A percentile compares a stretch with the other conserved stretches of the same genome.
phyloP scores from a whole-genome alignment of 768 basidiomycete species.

The Artomyces pyxidatus region DNA sequence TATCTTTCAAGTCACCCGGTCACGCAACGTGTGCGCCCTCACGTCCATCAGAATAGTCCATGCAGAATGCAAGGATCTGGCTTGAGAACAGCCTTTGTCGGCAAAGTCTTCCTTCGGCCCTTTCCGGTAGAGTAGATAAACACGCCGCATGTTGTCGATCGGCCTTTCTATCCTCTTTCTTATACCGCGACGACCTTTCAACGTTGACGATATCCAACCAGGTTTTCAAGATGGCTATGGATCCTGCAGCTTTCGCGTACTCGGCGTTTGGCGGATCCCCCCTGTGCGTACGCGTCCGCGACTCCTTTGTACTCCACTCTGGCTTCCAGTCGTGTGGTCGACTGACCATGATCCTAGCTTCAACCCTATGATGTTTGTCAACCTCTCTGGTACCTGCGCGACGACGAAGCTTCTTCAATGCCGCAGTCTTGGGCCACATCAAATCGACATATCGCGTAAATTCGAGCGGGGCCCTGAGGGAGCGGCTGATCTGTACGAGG shows the following conservation, averaged over 20 bases:
- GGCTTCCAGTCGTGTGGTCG: not conserved
- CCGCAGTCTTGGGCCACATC: slow-evolving; percentile 20
- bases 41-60: no score
- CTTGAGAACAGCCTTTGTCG: no score
- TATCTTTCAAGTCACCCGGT: no score
- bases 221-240: not conserved
- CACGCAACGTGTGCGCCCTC: no score
- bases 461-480: slow-evolving; percentile 17
- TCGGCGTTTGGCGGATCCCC: not conserved
- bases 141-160: no score
- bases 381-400: slow-evolving; percentile 25
- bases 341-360: slow-evolving; percentile 9
- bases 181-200: no score
- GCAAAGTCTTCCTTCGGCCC: no score
- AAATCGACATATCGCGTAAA: slow-evolving; percentile 23
- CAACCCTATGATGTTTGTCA: slow-evolving; percentile 24
- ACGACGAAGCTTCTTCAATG: slow-evolving; percentile 24
- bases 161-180: no score
- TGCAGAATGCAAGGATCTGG: no score
- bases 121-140: no score
- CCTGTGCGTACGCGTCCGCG: not conserved
- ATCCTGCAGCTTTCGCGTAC: not conserved
- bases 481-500: slow-evolving; percentile 19
- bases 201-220: no score
- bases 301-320: not conserved